These are phyloP conservation scores for Iberis amara DNA, from an alignment of 441 rosid genomes.

Conservation along the genomic window DNA sequence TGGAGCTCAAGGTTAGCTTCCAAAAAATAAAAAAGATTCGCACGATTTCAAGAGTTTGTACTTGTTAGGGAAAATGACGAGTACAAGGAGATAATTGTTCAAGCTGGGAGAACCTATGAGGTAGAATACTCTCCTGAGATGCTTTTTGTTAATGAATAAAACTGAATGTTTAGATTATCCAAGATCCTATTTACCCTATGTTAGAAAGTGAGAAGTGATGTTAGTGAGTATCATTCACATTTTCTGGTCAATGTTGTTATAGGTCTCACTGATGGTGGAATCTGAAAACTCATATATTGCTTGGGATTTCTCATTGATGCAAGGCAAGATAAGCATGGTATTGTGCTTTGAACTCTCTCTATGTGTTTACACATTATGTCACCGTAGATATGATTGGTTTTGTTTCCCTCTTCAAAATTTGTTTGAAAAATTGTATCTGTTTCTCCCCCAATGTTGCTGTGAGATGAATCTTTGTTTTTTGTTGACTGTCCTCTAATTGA, in stretches of 20 bases:
- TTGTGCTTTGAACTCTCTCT: conserved; percentile 18
- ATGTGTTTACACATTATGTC: conserved; percentile 12
- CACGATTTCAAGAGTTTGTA: conserved; percentile 24
- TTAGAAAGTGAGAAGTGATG: conserved; percentile 13
- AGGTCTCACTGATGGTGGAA: conserved; percentile 77
- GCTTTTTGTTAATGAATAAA: conserved; percentile 16
- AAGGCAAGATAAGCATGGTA: conserved; percentile 83
- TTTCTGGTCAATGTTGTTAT: conserved; percentile 17
- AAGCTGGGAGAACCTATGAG: conserved; percentile 82
- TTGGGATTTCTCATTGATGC: conserved; percentile 88
- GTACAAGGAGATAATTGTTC: conserved; percentile 67
- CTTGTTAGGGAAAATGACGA: conserved; percentile 69
- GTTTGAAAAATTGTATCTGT: neutral
- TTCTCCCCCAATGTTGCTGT: too few relatives aligned
- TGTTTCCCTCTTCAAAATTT: conserved; percentile 5
- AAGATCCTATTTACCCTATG: conserved; percentile 10
- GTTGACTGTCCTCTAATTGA: conserved; percentile 20
- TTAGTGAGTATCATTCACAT: conserved; percentile 14
- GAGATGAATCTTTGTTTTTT: neutral
- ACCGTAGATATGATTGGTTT: neutral
- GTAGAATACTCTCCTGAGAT: conserved; percentile 39
- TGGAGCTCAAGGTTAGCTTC: conserved; percentile 53
- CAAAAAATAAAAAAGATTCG: conserved; percentile 19
- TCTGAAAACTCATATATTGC: conserved; percentile 84
- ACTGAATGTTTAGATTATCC: conserved; percentile 2